Evolutionary conservation across 495 filamentous ascomycete species (phyloP).

Genomic region (Clavariopsis aquatica): DNA sequence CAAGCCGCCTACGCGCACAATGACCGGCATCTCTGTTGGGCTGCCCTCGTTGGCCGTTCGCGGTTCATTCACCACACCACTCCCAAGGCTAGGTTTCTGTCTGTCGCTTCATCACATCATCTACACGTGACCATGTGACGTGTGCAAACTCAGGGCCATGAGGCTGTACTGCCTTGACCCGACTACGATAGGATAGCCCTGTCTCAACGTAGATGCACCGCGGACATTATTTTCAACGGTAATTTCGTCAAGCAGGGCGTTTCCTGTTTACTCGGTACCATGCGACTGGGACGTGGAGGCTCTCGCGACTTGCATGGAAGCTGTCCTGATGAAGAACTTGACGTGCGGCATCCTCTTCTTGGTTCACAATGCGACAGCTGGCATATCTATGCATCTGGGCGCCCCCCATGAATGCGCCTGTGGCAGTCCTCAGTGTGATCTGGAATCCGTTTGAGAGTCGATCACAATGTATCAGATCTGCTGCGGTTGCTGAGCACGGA

Average conservation of each 20-base stretch:
- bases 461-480: slow-evolving; percentile 20
- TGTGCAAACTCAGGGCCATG: background rate
- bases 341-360: background rate
- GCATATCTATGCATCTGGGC: background rate
- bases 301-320: background rate
- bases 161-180: background rate
- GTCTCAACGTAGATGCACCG: background rate
- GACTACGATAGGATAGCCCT: background rate
- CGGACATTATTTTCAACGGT: slow-evolving; percentile 1
- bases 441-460: slow-evolving; percentile 23
- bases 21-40: background rate
- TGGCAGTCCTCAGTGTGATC: background rate
- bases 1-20: background rate
- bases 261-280: background rate
- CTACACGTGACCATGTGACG: background rate
- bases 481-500: background rate
- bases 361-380: background rate
- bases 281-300: background rate
- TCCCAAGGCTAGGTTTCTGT: background rate
- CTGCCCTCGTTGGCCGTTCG: background rate
- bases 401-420: background rate
- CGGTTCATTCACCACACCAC: background rate
- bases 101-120: background rate
- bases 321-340: background rate
- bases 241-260: background rate